A percentile compares a stretch with the other conserved stretches of the same genome.
Evolutionary conservation across 169 alveolate genomes (phyloP).

Genomic region (Plasmodium yoelii): DNA sequence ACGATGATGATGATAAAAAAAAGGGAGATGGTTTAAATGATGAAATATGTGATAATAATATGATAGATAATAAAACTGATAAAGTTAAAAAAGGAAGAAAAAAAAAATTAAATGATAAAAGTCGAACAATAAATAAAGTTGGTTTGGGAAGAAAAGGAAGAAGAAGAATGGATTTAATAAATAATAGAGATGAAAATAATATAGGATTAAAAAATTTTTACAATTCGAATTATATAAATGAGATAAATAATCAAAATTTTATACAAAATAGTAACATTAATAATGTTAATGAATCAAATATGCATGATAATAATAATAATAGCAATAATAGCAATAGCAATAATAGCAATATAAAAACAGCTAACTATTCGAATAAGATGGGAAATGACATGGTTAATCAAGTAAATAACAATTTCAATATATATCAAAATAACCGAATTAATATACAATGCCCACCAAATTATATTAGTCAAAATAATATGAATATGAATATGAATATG

Average conservation of each 20-base stretch:
- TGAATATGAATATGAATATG: not conserved
- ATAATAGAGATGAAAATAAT: slow-evolving; percentile 27
- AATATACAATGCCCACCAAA: slow-evolving; percentile 4
- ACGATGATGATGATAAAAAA: slow-evolving; percentile 12
- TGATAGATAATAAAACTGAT: slow-evolving; percentile 20
- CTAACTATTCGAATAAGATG: slow-evolving; percentile 9
- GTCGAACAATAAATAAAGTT: slow-evolving; percentile 53
- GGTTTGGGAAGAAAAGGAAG: slow-evolving; percentile 4
- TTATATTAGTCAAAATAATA: slow-evolving; percentile 9
- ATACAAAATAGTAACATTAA: slow-evolving; percentile 11
- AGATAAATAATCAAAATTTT: not conserved
- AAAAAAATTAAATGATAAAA: slow-evolving; percentile 47
- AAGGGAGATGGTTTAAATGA: slow-evolving; percentile 12
- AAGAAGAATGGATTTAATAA: not conserved
- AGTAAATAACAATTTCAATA: not conserved
- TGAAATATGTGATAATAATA: not conserved
- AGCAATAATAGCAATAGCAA: not conserved
- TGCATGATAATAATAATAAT: slow-evolving; percentile 13
- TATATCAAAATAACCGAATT: slow-evolving; percentile 10
- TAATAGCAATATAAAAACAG: not conserved
- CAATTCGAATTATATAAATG: not conserved
- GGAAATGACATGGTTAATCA: not conserved
- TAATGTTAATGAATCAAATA: slow-evolving; percentile 11
- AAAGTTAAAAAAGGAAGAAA: slow-evolving; percentile 21
- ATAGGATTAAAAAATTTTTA: slow-evolving; percentile 6